Percentiles rank a stretch among this genome's conserved stretches.
Conservation (phyloP, 352 stramenopile genomes). For the Pythium vanterpoolii region DNA sequence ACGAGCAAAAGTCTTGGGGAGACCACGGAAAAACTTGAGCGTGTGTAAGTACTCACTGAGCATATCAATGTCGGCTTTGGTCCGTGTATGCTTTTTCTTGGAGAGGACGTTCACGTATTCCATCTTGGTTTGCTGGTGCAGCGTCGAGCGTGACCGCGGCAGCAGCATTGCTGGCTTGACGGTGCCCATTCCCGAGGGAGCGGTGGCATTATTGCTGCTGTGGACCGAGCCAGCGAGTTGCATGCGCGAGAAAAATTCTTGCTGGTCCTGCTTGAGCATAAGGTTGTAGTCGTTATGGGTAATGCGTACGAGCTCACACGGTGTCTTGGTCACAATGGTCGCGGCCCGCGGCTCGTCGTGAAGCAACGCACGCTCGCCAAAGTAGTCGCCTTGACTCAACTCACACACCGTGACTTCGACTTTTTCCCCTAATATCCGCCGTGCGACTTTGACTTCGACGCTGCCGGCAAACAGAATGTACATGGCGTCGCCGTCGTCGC, state of each 20-base stretch:
- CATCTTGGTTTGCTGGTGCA: conserved; percentile 29
- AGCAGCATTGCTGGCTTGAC: conserved; percentile 8
- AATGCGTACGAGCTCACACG: conserved; percentile 59
- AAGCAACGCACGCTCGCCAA: conserved; percentile 63
- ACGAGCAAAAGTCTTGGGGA: conserved; percentile 57
- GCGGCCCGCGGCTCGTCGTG: conserved; percentile 57
- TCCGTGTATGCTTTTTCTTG: conserved; percentile 47
- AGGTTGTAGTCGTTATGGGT: conserved; percentile 67
- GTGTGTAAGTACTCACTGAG: conserved; percentile 68
- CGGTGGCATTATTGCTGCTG: neutral
- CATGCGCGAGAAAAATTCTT: conserved; percentile 63
- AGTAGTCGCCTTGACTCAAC: conserved; percentile 64
- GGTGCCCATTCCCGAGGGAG: neutral
- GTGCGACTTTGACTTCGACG: conserved; percentile 59
- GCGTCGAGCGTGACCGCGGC: conserved; percentile 1
- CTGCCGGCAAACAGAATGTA: conserved; percentile 65
- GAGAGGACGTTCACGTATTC: conserved; percentile 56
- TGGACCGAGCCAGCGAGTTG: conserved; percentile 36
- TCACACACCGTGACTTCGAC: conserved; percentile 71
- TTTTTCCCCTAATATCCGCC: conserved; percentile 54
- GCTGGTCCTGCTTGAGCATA: conserved; percentile 70
- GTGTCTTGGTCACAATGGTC: conserved; percentile 55
- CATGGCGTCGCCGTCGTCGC: conserved; percentile 68
- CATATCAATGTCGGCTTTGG: conserved; percentile 53
- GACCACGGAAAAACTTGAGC: conserved; percentile 71